Base-by-base conservation (phyloP, 306 rosid species). In the Pachyrhizus erosus region DNA sequence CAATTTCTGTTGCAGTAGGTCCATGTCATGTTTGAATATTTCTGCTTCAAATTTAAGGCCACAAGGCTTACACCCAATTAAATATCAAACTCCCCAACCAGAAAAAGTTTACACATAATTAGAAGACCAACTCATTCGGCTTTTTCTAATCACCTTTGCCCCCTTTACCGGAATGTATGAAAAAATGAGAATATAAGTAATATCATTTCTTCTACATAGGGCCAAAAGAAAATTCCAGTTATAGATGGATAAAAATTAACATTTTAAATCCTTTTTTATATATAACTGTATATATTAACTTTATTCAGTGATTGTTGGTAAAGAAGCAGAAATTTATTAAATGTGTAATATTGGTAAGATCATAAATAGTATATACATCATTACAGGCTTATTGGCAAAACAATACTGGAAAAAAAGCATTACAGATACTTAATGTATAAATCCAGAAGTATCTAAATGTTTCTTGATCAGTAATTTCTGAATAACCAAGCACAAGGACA, bases 11-110 rank as follows among this genome's bases (percentile, higher is more conserved):
- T 74, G 82, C 29, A 9, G 21, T 78, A 21, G 75, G 18, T 49
- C 74, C 65, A 48, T 65, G 42, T 31, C 72, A 20, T 26, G 68
- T 67, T 40, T 78, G 76, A 37, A 52, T 48, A 37, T 66, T 61
- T 77, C 9, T 61, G 29, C 33, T 42, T 3, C 80, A 24, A 24
- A 60, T 62, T 62, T 17, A 26, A 77, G 46, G 48, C 48, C 54
- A 77, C 73, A 29, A 29, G 10, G 43, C 72, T 76, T 43, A 9
- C 27, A 34, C 72, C 48, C n/a, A 67, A n/a, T 20, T 52, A 68
- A 68, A 79, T 34, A 37, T 52, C 68, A 68, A 20, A 39, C 69
- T 31, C 27, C 68, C 76, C 76, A 34, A 51, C 51, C 66, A 15
- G 23, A 77, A 62, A 61, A 49, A 45, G 70, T n/a, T 21, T 24